A percentile compares a stretch with the other conserved stretches of the same genome.
These are phyloP conservation scores for Serendipita sp. DNA, from an alignment of 768 basidiomycete species.

Conservation along the genomic window DNA sequence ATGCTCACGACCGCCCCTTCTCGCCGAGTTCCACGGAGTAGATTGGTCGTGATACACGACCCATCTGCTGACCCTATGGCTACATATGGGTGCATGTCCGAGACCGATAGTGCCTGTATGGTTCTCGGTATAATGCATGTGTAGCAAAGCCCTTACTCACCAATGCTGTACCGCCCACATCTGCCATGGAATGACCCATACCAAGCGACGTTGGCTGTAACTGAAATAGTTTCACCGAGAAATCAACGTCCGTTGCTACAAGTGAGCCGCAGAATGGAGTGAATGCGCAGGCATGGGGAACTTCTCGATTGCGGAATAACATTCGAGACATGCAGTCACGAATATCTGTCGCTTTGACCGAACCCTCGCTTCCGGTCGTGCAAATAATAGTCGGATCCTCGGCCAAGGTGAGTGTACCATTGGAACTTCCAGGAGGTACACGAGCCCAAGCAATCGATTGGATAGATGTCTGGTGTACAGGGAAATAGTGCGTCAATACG, in stretches of 20 bases:
- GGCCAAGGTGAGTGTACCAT: constrained; percentile 30
- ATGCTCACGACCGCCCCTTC: constrained; percentile 54
- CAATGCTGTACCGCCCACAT: constrained; percentile 72
- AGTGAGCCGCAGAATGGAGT: constrained; percentile 53
- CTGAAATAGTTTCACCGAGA: constrained; percentile 59
- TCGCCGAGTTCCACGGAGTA: constrained; percentile 47
- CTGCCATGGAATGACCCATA: constrained; percentile 51
- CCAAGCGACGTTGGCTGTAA: constrained; percentile 60
- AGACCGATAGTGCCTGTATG: constrained; percentile 48
- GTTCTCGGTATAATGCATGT: not conserved
- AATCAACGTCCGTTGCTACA: constrained; percentile 71
- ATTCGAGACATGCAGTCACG: constrained; percentile 50
- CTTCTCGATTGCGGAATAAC: constrained; percentile 68
- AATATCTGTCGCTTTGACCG: constrained; percentile 60
- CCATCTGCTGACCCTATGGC: constrained; percentile 78
- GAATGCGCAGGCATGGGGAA: constrained; percentile 51
- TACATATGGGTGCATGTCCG: constrained; percentile 78
- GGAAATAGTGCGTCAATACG: constrained; percentile 51
- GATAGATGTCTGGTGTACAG: constrained; percentile 65
- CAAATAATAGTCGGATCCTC: constrained; percentile 58
- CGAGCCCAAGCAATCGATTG: constrained; percentile 63
- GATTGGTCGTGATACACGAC: constrained; percentile 56
- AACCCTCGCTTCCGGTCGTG: constrained; percentile 70
- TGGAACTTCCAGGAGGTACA: constrained; percentile 37
- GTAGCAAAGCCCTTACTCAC: constrained; percentile 28